phyloP scores from a whole-genome alignment of 2,329 filamentous ascomycete genomes.

The Monosporascus cannonballus region DNA sequence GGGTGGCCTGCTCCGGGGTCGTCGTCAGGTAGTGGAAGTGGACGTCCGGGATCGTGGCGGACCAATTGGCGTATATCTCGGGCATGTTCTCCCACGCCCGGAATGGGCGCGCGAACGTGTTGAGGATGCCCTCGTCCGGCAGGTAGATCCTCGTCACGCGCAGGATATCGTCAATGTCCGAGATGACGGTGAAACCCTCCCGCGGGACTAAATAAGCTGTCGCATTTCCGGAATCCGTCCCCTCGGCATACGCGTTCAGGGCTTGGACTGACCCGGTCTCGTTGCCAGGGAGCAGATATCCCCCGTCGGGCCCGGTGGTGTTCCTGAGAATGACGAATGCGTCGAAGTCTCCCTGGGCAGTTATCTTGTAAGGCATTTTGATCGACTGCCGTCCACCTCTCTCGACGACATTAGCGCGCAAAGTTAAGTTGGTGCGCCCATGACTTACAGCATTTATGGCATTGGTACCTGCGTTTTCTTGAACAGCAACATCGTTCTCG shows the following conservation, averaged over 20 bases:
- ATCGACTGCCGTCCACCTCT: constrained; percentile 57
- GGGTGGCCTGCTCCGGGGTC: constrained; percentile 69
- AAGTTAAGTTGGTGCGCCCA: too few relatives aligned
- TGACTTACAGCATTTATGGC: constrained; percentile 32
- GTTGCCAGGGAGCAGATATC: constrained; percentile 55
- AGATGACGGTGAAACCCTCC: constrained; percentile 64
- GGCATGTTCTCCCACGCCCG: constrained; percentile 75
- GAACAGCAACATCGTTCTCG: constrained; percentile 33
- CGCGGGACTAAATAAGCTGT: constrained; percentile 72
- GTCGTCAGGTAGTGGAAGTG: constrained; percentile 83
- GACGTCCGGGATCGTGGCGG: constrained; percentile 54
- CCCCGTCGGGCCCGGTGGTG: constrained; percentile 41
- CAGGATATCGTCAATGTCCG: constrained; percentile 75
- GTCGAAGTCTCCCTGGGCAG: constrained; percentile 65
- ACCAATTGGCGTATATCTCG: constrained; percentile 71
- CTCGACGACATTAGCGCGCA: constrained; percentile 9
- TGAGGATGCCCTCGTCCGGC: constrained; percentile 67
- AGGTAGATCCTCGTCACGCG: constrained; percentile 77
- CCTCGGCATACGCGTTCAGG: constrained; percentile 61
- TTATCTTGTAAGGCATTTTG: constrained; percentile 60
- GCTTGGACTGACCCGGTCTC: constrained; percentile 59
- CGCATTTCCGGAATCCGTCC: constrained; percentile 61
- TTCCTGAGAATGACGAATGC: constrained; percentile 60
- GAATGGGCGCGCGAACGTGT: constrained; percentile 69
- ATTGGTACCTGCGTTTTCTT: constrained; percentile 51